Evolutionary conservation across 2,329 filamentous ascomycete species (phyloP), one percentile per base, ranked within the genome.

Genomic region (Beauveria caledonica): DNA sequence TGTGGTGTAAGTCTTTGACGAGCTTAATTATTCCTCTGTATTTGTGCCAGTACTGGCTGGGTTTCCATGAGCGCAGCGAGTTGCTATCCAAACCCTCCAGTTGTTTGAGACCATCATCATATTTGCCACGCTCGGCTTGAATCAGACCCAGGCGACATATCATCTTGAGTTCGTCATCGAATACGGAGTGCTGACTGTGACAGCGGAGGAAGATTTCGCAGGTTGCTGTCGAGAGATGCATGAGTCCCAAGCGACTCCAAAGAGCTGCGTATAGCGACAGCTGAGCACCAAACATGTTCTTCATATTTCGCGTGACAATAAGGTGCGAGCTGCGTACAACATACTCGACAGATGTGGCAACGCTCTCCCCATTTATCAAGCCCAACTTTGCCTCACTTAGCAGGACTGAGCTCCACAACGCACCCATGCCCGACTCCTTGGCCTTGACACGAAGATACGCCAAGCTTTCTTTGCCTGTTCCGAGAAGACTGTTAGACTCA

Each of bases 361-460:
- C 70, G 68, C 87, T 81, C 74, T 85, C 83, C 10, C 91, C 91
- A 67, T 86, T 87, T 58, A 85, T 81, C 60, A 97, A 79, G 21
- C 84, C 84, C 46, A 95, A 76, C 70, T 92, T 95, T 3, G 92
- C 90, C 72, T 97, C 92, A 66, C 88, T 92, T 58, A 96, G 78
- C 15, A 96, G 77, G 1, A 91, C 89, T 2, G 90, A 92, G 69
- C 89, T 91, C 76, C 93, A 85, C 3, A 97, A 76, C 57, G 86
- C 86, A 84, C 90, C 94, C 84, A 94, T 92, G 60, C 90, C 89
- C 1, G 85, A 84, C 69, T 97, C 92, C 68, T 87, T 92, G 2
- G 93, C 89, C 71, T 94, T 94, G 17, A 86, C 83, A 64, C 93
- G 91, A 44, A 97, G 80, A 67, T 94, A 97, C 0, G 85, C 81